Percentiles rank a stretch among this genome's conserved stretches.
Evolutionary conservation across 148 eudicot species (phyloP).

Genomic region (Amaranthus cruentus): DNA sequence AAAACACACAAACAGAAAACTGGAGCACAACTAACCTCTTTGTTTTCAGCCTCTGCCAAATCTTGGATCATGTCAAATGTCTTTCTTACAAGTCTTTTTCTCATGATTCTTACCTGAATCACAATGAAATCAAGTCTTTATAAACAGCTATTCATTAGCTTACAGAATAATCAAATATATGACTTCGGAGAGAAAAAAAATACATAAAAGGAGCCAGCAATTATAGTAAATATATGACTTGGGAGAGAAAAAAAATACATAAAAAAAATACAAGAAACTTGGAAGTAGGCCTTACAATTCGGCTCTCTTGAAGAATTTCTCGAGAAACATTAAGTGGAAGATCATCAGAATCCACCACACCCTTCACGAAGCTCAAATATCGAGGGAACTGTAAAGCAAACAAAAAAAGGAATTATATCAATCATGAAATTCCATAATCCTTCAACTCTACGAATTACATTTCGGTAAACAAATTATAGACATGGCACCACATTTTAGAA

Average conservation of each 20-base stretch:
- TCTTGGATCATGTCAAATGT: slow-evolving; percentile 98
- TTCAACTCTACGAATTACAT: too few species aligned
- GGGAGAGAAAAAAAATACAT: neutral
- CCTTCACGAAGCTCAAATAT: slow-evolving; percentile 94
- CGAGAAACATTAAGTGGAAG: slow-evolving; percentile 97
- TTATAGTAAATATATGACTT: neutral
- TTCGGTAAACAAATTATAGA: neutral
- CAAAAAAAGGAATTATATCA: neutral
- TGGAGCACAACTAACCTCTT: slow-evolving; percentile 53
- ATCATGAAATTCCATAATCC: too few species aligned
- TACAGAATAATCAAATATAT: neutral
- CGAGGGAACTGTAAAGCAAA: slow-evolving; percentile 70
- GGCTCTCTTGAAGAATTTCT: slow-evolving; percentile 97
- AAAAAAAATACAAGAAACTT: neutral
- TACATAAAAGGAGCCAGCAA: neutral
- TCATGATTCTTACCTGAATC: slow-evolving; percentile 86
- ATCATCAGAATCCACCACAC: slow-evolving; percentile 96
- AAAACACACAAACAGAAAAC: neutral
- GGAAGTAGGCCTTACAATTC: slow-evolving; percentile 59
- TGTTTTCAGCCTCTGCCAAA: slow-evolving; percentile 74
- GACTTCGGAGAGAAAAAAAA: neutral
- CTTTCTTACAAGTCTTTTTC: slow-evolving; percentile 91
- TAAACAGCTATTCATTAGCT: neutral
- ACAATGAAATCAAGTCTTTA: neutral
- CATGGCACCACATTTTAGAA: neutral